Evolutionary conservation across 495 filamentous ascomycete species (phyloP).

Genomic region (Hyaloscypha finlandica): DNA sequence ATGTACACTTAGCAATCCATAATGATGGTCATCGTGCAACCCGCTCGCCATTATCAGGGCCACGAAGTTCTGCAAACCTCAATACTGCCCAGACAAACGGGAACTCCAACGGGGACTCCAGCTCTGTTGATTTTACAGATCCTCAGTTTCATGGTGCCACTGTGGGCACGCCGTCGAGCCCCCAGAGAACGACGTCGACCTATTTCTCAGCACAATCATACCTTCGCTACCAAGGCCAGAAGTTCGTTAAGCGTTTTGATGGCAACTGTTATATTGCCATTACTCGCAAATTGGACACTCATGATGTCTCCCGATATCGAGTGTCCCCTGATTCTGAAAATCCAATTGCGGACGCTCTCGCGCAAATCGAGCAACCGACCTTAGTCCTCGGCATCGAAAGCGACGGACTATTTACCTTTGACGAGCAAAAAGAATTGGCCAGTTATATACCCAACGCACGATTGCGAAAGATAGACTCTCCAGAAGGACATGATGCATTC

Average conservation of each 20-base stretch:
- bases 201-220: slow-evolving; percentile 98
- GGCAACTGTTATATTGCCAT: slow-evolving; percentile 99
- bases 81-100: not conserved
- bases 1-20: slow-evolving; percentile 91
- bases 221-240: slow-evolving; percentile 94
- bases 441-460: slow-evolving; percentile 75
- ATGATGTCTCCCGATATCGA: slow-evolving; percentile 75
- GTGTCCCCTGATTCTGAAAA: slow-evolving; percentile 22
- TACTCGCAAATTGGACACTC: slow-evolving; percentile 97
- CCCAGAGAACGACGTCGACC: slow-evolving; percentile 60
- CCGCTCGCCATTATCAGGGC: slow-evolving; percentile 30
- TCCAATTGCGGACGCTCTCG: slow-evolving; percentile 71
- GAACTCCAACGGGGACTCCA: slow-evolving; percentile 14
- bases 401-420: slow-evolving; percentile 94
- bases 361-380: slow-evolving; percentile 80
- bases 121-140: slow-evolving; percentile 46
- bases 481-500: slow-evolving; percentile 96
- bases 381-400: slow-evolving; percentile 91
- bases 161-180: slow-evolving; percentile 11
- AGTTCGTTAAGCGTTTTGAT: slow-evolving; percentile 96
- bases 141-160: slow-evolving; percentile 76
- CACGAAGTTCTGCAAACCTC: slow-evolving; percentile 20
- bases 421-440: slow-evolving; percentile 90
- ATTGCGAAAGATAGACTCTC: slow-evolving; percentile 83
- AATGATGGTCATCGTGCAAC: slow-evolving; percentile 85